A percentile compares a stretch with the other conserved stretches of the same genome.
Evolutionary conservation across 1,284 basidiomycete species (phyloP).

Genomic region (Austroboletus novae-zelandiae): DNA sequence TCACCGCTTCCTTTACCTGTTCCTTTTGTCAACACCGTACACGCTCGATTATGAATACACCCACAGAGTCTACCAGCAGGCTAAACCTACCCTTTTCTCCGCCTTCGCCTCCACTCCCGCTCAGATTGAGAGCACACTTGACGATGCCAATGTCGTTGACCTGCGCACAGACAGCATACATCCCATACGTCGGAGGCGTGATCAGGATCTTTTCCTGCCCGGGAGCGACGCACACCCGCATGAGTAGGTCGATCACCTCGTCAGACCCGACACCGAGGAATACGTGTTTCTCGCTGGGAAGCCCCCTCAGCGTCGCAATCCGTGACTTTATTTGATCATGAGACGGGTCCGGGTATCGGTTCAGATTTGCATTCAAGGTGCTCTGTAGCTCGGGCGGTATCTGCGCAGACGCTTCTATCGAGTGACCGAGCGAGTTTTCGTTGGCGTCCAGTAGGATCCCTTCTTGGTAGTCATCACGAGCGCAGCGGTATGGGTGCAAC

Average conservation of each 20-base stretch:
- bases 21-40: slow-evolving; percentile 5
- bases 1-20: slow-evolving; percentile 72
- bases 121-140: slow-evolving; percentile 74
- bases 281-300: slow-evolving; percentile 70
- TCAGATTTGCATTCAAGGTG: slow-evolving; percentile 55
- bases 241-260: slow-evolving; percentile 94
- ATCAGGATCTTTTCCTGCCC: slow-evolving; percentile 80
- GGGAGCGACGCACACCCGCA: slow-evolving; percentile 86
- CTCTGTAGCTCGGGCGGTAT: slow-evolving; percentile 31
- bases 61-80: slow-evolving; percentile 71
- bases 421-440: slow-evolving; percentile 92
- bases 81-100: slow-evolving; percentile 78
- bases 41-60: slow-evolving; percentile 23
- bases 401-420: slow-evolving; percentile 49
- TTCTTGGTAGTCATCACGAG: slow-evolving; percentile 91
- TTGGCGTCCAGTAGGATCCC: slow-evolving; percentile 98
- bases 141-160: slow-evolving; percentile 91
- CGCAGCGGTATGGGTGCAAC: slow-evolving; percentile 92
- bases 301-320: slow-evolving; percentile 68
- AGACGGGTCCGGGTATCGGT: slow-evolving; percentile 87
- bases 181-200: slow-evolving; percentile 96
- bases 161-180: slow-evolving; percentile 95
- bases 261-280: slow-evolving; percentile 98
- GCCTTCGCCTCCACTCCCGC: slow-evolving; percentile 56
- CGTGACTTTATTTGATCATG: slow-evolving; percentile 78